phyloP scores from a whole-genome alignment of 2,329 filamentous ascomycete species.

The Botrytis cinerea region DNA sequence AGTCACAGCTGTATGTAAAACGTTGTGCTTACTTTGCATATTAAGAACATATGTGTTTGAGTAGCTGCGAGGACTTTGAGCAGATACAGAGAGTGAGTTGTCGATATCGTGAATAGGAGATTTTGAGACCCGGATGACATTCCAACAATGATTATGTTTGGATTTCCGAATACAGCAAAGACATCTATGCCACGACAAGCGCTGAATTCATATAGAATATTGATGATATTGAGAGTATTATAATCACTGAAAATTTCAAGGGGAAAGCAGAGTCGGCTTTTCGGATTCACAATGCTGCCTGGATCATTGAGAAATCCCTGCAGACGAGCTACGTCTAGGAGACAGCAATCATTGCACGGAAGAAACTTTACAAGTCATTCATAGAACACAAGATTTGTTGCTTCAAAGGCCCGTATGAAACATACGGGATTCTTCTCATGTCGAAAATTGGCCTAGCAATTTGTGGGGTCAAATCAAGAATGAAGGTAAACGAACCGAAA shows the following conservation, averaged over 20 bases:
- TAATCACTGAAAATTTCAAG: neutral
- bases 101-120: neutral
- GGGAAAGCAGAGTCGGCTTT: neutral
- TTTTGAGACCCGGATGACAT: neutral
- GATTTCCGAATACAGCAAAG: neutral
- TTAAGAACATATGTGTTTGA: neutral
- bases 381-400: neutral
- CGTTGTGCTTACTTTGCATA: neutral
- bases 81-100: neutral
- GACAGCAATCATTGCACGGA: neutral
- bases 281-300: neutral
- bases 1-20: neutral
- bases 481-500: neutral
- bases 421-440: neutral
- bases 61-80: neutral
- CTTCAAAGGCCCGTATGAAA: neutral
- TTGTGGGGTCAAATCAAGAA: neutral
- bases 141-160: neutral
- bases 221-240: neutral
- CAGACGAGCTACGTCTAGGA: conserved; percentile 1
- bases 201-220: neutral
- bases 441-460: neutral
- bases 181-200: neutral
- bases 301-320: neutral
- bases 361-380: neutral